Percentiles rank a stretch among this genome's conserved stretches.
phyloP scores from a whole-genome alignment of 306 rosid species.

The Acacia confusa region DNA sequence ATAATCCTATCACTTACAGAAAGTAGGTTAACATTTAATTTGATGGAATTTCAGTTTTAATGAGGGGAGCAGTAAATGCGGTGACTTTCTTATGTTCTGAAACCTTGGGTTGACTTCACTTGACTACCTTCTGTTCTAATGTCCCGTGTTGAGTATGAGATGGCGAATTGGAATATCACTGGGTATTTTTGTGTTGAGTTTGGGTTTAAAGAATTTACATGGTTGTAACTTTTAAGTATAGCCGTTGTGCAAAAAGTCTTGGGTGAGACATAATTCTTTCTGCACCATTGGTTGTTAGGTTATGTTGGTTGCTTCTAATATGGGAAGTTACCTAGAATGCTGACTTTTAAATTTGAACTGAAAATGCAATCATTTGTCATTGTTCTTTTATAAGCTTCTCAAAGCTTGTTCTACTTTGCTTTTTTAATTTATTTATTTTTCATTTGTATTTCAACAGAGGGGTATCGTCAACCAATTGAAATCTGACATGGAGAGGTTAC shows the following conservation, averaged over 20 bases:
- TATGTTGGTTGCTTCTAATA: slow-evolving; percentile 25
- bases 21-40: slow-evolving; percentile 12
- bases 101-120: slow-evolving; percentile 13
- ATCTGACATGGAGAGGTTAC: slow-evolving; percentile 78
- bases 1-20: too few relatives aligned
- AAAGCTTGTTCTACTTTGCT: slow-evolving; percentile 10
- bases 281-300: slow-evolving; percentile 2
- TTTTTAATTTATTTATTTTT: slow-evolving; percentile 24
- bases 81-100: slow-evolving; percentile 11
- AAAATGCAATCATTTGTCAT: slow-evolving; percentile 16
- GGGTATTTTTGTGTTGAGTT: background rate
- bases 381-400: slow-evolving; percentile 10
- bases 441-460: slow-evolving; percentile 55
- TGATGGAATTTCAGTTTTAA: slow-evolving; percentile 12
- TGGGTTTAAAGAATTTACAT: slow-evolving; percentile 20
- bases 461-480: slow-evolving; percentile 75
- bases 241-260: slow-evolving; percentile 11
- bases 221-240: background rate
- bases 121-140: background rate
- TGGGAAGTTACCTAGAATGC: background rate
- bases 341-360: slow-evolving; percentile 21
- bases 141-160: background rate
- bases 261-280: slow-evolving; percentile 4
- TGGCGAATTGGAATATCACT: slow-evolving; percentile 18
- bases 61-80: slow-evolving; percentile 12